phyloP scores from a whole-genome alignment of 106 monocot species.

The Platanthera zijinensis region DNA sequence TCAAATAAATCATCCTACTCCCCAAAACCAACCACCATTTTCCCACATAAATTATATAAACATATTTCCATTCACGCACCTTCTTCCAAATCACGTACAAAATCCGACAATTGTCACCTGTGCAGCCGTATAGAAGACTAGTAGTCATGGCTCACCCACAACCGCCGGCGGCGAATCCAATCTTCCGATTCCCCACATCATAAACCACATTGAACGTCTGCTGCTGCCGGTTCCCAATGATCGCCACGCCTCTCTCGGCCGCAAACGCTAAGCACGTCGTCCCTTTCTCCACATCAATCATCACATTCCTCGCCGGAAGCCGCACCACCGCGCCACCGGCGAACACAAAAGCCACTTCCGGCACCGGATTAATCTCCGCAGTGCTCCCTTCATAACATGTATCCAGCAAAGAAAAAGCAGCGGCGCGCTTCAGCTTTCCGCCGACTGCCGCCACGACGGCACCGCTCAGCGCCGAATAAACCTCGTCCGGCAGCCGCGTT shows the following conservation, averaged over 20 bases:
- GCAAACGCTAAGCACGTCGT: constrained; percentile 64
- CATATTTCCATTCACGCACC: too few relatives aligned
- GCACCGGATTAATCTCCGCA: constrained; percentile 17
- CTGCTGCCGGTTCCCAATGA: constrained; percentile 47
- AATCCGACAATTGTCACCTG: too few relatives aligned
- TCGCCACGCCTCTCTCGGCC: constrained; percentile 6
- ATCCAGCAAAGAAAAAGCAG: constrained; percentile 51
- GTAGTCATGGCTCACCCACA: constrained; percentile 19
- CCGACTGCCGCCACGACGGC: constrained; percentile 17
- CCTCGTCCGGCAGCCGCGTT: constrained; percentile 36
- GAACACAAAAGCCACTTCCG: constrained; percentile 41
- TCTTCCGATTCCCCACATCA: constrained; percentile 23
- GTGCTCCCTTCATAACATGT: constrained; percentile 48
- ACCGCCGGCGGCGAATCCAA: constrained; percentile 42
- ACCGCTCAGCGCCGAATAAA: constrained; percentile 35
- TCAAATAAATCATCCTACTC: too few relatives aligned
- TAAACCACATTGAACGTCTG: constrained; percentile 43
- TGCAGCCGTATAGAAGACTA: too few relatives aligned
- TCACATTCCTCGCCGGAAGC: constrained; percentile 36
- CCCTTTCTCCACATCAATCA: constrained; percentile 32
- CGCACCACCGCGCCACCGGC: constrained; percentile 38
- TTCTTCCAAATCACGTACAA: too few relatives aligned
- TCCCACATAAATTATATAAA: too few relatives aligned
- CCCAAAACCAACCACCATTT: too few relatives aligned
- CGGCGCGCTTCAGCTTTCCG: constrained; percentile 2